phyloP scores from a whole-genome alignment of 352 stramenopile genomes.

The Sclerospora graminicola region DNA sequence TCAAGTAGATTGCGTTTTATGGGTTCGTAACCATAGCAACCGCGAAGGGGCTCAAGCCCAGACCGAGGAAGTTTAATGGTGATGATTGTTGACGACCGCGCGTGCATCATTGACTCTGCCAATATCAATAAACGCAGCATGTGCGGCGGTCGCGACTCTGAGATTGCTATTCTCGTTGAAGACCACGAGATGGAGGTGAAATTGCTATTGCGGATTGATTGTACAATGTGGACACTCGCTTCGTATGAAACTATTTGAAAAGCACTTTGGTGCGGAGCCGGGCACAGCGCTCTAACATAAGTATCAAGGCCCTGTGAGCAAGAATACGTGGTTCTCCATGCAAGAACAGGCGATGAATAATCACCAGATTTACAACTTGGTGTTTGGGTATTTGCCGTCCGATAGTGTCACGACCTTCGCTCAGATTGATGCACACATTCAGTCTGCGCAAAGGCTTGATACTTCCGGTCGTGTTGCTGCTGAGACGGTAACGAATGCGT shows the following conservation, averaged over 20 bases:
- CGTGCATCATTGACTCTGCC: constrained; percentile 71
- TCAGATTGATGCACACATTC: no score
- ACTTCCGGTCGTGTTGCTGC: constrained; percentile 21
- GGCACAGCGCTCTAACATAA: no score
- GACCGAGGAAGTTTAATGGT: constrained; percentile 85
- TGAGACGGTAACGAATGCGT: constrained; percentile 12
- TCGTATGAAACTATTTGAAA: constrained; percentile 79
- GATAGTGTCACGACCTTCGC: no score
- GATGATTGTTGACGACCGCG: constrained; percentile 82
- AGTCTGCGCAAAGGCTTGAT: no score
- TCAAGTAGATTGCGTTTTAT: constrained; percentile 85
- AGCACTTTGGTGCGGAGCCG: no score
- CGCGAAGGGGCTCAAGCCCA: constrained; percentile 26
- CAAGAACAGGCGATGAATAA: constrained; percentile 83
- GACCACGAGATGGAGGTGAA: constrained; percentile 72
- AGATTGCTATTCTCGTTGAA: constrained; percentile 70
- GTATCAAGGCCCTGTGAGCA: no score
- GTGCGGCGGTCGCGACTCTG: no score
- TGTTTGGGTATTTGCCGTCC: no score
- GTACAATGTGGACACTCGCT: constrained; percentile 67
- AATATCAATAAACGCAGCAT: constrained; percentile 86
- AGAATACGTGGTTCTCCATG: constrained; percentile 77
- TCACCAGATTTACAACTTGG: no score
- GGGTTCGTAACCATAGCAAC: constrained; percentile 54
- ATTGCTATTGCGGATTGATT: no score